Evolutionary conservation across 768 basidiomycete species (phyloP).

Genomic region (Auricularia sp.): DNA sequence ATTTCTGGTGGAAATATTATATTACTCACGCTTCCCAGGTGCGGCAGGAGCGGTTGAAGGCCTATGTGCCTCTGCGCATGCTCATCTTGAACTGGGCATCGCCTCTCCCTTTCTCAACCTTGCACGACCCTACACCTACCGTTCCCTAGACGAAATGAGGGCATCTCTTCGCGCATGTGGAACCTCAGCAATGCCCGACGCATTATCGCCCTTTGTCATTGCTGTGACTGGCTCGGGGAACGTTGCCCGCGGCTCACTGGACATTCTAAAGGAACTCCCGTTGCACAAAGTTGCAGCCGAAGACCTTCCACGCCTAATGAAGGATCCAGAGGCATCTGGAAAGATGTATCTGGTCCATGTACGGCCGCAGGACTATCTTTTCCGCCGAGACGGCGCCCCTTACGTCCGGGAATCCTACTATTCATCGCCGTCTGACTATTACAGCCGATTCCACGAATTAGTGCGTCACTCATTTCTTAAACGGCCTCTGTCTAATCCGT

Average conservation of each 20-base stretch:
- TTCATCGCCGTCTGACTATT: conserved; percentile 51
- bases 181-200: conserved; percentile 29
- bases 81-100: conserved; percentile 67
- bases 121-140: conserved; percentile 69
- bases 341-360: conserved; percentile 71
- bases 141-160: conserved; percentile 46
- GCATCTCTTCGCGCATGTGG: conserved; percentile 49
- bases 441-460: conserved; percentile 57
- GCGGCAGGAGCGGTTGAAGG: conserved; percentile 82
- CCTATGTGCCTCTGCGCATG: conserved; percentile 65
- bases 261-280: conserved; percentile 63
- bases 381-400: conserved; percentile 39
- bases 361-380: conserved; percentile 48
- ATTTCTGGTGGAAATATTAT: not conserved
- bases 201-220: conserved; percentile 67
- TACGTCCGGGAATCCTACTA: conserved; percentile 71
- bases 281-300: conserved; percentile 44
- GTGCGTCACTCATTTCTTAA: conserved; percentile 26
- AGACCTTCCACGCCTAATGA: conserved; percentile 45
- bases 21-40: conserved; percentile 21
- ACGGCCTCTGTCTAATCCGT: not conserved
- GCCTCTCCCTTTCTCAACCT: conserved; percentile 78
- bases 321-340: not conserved
- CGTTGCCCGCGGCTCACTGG: conserved; percentile 68
- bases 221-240: conserved; percentile 86